Evolutionary conservation across 2,329 filamentous ascomycete species (phyloP), one percentile per base, ranked within the genome.

Genomic region (Colletotrichum godetiae): DNA sequence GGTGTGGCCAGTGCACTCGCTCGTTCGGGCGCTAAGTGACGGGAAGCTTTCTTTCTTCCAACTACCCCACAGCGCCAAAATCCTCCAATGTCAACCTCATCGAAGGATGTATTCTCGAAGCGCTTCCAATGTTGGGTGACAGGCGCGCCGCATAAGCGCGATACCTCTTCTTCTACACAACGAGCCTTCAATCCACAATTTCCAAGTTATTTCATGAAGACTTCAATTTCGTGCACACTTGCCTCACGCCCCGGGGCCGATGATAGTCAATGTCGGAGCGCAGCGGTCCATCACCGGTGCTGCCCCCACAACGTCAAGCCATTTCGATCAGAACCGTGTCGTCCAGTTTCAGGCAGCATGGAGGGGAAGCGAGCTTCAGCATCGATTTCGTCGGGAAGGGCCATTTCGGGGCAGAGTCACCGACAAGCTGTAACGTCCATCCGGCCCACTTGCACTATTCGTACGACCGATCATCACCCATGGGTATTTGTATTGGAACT

Each of bases 1-100:
- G 62, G 62, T 74, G 72, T 59, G 72, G 72, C 67, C 72, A 74
- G 72, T 74, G 72, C 72, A 68, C 64, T 49, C 42, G 19, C 19
- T 10, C 42, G 42, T 49, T 72, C 62, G 61, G 71, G 62, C 70
- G 67, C 70, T 70, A 73, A 29, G 19, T 55, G 60, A 49, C 42
- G 42, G 42, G 42, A 65, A 70, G 70, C 55, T 70, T 63, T 62
- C 12, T 42, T 64, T 42, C 53, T 49, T 49, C 42, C 42, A 49
- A 49, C 52, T 60, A 62, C 62, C 72, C 68, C 68, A 72, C 62
- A 61, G 35, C 61, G 57, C 72, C 68, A 72, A 72, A 61, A 68
- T 62, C 52, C 61, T 63, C 24, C 61, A 53, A 58, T 31, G 56
- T 60, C 68, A 63, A 74, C 72, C 7, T 67, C 72, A 53, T 61